Conservation (phyloP, 1,284 basidiomycete species). For the Phellinidium pouzarii region DNA sequence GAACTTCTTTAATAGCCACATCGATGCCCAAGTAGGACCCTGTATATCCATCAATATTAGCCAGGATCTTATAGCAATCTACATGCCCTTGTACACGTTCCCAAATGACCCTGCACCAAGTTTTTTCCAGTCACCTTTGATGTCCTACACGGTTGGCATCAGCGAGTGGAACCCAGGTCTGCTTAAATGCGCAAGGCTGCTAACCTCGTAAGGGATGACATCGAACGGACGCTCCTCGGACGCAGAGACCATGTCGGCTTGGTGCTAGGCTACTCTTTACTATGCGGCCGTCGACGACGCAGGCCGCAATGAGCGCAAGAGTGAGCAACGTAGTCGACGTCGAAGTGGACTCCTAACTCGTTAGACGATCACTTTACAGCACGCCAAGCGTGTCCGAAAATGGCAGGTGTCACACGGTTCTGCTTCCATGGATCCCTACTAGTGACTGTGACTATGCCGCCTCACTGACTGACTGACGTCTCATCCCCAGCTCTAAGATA, state of each 20-base stretch:
- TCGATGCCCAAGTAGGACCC: slow-evolving; percentile 91
- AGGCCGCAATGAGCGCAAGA: not conserved
- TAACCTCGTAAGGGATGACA: slow-evolving; percentile 72
- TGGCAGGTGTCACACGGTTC: not conserved
- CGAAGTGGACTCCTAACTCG: slow-evolving; percentile 5
- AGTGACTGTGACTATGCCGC: too few relatives aligned
- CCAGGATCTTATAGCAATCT: not conserved
- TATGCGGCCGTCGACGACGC: not conserved
- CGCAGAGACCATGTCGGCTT: slow-evolving; percentile 4
- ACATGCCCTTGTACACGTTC: slow-evolving; percentile 80
- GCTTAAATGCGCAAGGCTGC: slow-evolving; percentile 24
- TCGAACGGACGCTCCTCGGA: slow-evolving; percentile 47
- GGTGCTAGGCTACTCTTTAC: not conserved
- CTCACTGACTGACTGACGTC: too few relatives aligned
- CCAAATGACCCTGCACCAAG: slow-evolving; percentile 90
- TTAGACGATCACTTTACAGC: not conserved
- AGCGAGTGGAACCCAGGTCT: slow-evolving; percentile 12
- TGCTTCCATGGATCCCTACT: too few relatives aligned
- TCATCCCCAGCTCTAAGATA: too few relatives aligned
- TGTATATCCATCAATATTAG: slow-evolving; percentile 27
- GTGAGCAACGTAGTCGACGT: not conserved
- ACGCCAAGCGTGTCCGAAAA: not conserved
- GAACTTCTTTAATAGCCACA: slow-evolving; percentile 93
- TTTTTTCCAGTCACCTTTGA: slow-evolving; percentile 83
- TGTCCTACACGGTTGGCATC: slow-evolving; percentile 53